A percentile compares a stretch with the other conserved stretches of the same genome.
Evolutionary conservation across 345 rosid species (phyloP).

Genomic region (Aquilaria sinensis): DNA sequence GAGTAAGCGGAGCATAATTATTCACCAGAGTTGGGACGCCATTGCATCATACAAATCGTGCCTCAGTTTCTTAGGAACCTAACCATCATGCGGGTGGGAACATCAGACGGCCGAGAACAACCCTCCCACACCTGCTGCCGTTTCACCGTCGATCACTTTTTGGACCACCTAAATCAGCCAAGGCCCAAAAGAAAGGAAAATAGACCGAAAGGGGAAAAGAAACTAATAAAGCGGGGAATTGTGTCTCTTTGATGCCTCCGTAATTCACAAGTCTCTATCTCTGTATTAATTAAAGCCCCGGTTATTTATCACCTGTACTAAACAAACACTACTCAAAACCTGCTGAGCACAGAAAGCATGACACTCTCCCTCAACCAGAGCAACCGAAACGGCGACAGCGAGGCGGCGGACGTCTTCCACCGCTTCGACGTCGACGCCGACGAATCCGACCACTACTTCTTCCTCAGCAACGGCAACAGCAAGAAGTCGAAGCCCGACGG

Average conservation of each 20-base stretch:
- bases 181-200: background rate
- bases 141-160: background rate
- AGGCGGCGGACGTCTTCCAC: slow-evolving; percentile 17
- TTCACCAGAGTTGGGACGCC: background rate
- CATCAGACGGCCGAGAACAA: background rate
- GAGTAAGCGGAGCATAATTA: too few relatives aligned
- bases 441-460: slow-evolving; percentile 32
- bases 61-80: background rate
- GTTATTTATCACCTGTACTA: background rate
- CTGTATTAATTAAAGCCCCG: background rate
- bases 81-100: background rate
- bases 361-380: slow-evolving; percentile 10
- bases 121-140: background rate
- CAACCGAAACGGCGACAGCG: background rate
- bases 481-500: background rate
- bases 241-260: too few relatives aligned
- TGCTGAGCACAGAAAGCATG: slow-evolving; percentile 2
- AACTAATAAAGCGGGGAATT: background rate
- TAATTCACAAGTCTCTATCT: too few relatives aligned
- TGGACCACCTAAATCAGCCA: background rate
- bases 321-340: too few relatives aligned
- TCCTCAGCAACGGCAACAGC: background rate
- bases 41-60: background rate
- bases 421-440: slow-evolving; percentile 37
- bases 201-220: background rate